Conservation (phyloP, 495 filamentous ascomycete species). For the Ramalina intermedia region DNA sequence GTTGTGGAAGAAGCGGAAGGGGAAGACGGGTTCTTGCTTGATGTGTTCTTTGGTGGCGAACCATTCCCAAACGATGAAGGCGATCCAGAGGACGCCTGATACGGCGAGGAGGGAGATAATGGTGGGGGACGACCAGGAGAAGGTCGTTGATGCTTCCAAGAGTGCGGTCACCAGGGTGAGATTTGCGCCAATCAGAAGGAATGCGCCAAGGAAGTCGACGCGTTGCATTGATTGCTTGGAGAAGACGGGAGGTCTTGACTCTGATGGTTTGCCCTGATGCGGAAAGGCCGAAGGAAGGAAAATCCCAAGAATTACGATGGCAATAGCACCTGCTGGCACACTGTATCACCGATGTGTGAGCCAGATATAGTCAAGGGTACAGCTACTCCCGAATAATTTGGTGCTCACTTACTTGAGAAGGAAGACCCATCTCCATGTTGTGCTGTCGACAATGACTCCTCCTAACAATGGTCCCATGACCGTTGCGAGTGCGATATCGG, state of each 20-base stretch:
- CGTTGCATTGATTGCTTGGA: background rate
- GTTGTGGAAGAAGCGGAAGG: constrained; percentile 12
- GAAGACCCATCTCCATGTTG: constrained; percentile 27
- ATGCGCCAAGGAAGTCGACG: constrained; percentile 37
- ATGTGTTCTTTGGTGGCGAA: constrained; percentile 13
- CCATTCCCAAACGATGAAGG: constrained; percentile 20
- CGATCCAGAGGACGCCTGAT: constrained; percentile 15
- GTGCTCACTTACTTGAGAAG: constrained; percentile 14
- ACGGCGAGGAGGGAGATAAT: constrained; percentile 26
- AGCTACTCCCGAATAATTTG: background rate
- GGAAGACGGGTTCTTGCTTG: constrained; percentile 15
- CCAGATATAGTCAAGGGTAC: too few species aligned
- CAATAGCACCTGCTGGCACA: constrained; percentile 27
- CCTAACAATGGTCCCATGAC: constrained; percentile 28
- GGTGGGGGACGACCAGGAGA: constrained; percentile 23
- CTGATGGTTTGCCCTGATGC: background rate
- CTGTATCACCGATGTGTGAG: background rate
- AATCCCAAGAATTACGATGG: constrained; percentile 28
- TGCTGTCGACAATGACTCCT: constrained; percentile 23
- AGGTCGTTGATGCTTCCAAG: constrained; percentile 35
- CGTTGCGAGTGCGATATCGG: constrained; percentile 12
- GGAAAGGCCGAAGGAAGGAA: constrained; percentile 14
- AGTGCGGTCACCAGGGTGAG: constrained; percentile 39
- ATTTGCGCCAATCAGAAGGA: constrained; percentile 33
- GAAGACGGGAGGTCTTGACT: background rate